Evolutionary conservation across 768 basidiomycete genomes (phyloP), one percentile per base, ranked within the genome.

Genomic region (Lenzites betulinus): DNA sequence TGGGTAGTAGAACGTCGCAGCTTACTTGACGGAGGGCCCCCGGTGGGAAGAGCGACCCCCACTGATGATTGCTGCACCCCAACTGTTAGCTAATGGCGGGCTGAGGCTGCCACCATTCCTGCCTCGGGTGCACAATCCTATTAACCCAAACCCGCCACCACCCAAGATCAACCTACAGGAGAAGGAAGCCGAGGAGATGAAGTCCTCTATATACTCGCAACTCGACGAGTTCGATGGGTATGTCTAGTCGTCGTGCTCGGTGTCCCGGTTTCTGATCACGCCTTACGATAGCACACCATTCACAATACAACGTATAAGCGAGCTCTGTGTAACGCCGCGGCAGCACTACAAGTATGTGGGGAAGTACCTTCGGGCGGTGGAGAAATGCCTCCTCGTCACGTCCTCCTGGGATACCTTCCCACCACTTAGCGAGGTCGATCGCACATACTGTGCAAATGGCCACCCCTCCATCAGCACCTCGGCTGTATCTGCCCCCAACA

Each of bases 221-320:
- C 73, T 95, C 26, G 84, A 92, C 64, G 83, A 83, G 38, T 92
- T 93, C 63, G 89, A 92, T 43, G 81, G 81, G 92, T 92, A 66
- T 49, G 85, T 51, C 22, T 22, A 3, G 12, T 9, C 23, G 22
- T 39, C 30, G 30, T 33, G 11, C n/a, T 33, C 6, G 30, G 11
- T 33, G 11, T 4, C 30, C 30, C 11, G 11, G 30, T 4, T 26
- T 18, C 23, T 8, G 3, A 22, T 12, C 35, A 16, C 7, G 22
- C 16, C 15, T n/a, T 20, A 49, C 44, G 11, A 52, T n/a, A 56
- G 46, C 25, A 51, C 90, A 0, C 93, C 93, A 2, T 96, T 95
- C 72, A 95, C 93, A 9, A 89, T 95, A 55, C 94, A 96, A 73
- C 86, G 93, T 44, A 77, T 95, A 13, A 92, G 90, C 70, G 93